These are phyloP conservation scores for Vitis cinerea DNA, from an alignment of 164 flowering plant species.

Conservation along the genomic window DNA sequence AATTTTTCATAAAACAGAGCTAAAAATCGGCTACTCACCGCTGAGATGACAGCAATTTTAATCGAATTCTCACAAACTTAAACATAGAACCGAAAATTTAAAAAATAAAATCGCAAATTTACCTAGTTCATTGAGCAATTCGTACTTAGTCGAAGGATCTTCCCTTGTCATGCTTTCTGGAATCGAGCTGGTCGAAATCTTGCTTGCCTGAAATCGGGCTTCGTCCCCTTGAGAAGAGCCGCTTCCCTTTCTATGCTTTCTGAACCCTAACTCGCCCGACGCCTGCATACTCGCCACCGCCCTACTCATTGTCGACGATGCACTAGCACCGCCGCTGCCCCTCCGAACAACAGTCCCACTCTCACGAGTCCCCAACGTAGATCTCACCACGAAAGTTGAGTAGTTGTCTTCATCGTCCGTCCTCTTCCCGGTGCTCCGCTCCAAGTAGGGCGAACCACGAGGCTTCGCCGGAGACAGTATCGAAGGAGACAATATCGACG, in stretches of 20 bases:
- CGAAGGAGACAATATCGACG: slow-evolving; percentile 7
- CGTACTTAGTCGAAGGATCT: slow-evolving; percentile 88
- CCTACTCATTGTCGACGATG: slow-evolving; percentile 50
- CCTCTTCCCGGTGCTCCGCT: slow-evolving; percentile 10
- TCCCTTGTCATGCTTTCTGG: slow-evolving; percentile 83
- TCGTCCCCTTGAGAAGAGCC: slow-evolving; percentile 30
- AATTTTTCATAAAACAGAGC: too few species aligned
- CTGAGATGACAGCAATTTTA: too few species aligned
- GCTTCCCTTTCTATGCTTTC: slow-evolving; percentile 33
- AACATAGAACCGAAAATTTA: not conserved
- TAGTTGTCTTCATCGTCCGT: slow-evolving; percentile 44
- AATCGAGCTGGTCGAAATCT: slow-evolving; percentile 78
- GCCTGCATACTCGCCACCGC: slow-evolving; percentile 85
- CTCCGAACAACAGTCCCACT: slow-evolving; percentile 39
- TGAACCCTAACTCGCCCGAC: slow-evolving; percentile 53
- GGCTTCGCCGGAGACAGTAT: slow-evolving; percentile 13
- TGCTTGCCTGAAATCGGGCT: slow-evolving; percentile 36
- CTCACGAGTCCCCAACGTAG: slow-evolving; percentile 30
- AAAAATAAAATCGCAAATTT: slow-evolving; percentile 14
- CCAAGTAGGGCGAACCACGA: slow-evolving; percentile 11
- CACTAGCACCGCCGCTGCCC: slow-evolving; percentile 28
- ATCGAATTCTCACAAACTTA: not conserved
- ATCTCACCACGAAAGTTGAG: slow-evolving; percentile 75
- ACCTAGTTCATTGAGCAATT: slow-evolving; percentile 91
- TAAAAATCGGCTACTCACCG: too few species aligned